Base-by-base conservation (phyloP, 1,139 yeast species). In the Candida sp. region DNA sequence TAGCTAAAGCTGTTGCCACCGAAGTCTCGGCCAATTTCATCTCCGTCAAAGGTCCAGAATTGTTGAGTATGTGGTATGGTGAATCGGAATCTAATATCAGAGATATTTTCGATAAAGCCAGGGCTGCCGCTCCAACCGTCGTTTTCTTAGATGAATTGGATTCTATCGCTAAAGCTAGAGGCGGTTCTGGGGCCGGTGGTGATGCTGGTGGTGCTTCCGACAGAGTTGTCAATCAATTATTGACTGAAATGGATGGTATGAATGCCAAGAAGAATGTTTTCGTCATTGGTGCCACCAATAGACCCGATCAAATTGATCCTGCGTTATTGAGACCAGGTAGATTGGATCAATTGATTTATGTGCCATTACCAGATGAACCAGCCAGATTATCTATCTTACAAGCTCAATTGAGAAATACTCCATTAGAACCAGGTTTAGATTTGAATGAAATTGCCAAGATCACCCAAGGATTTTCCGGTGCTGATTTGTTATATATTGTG, bases 171-270 rank as follows among this genome's bases (percentile, higher is more conserved):
- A 90, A 90, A 73, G 87, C 97, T 25, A 87, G 99, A 79, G 98
- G 98, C 66, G 96, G 89, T 37, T 83, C 90, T 41, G 57, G 66
- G 39, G 96, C 90, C 40, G 57, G 66, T 40, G 96, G 97, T 54
- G 98, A 93, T 66, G 96, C 97, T 34, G 97, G 98, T 60, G 99
- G 99, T 53, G 99, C 98, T 12, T 84, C 95, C 39, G 99, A 93
- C 72, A 85, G 99, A 70, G 99, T 93, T 53, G 99, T 95, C 47
- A 93, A 93, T 73, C 99, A 93, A 75, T 82, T 93, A 61, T 82
- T 93, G 66, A 95, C 99, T 8, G 99, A 93, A 74, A 93, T 93
- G 99, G 99, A 93, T 69, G 99, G 99, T 81, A 91, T 95, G 98
- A 93, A 93, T 63, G 96, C 97, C 55, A 93, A 93, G 78, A 93